Percentiles rank a stretch among this genome's conserved stretches.
Conservation (phyloP, 345 rosid species). For the Hibiscus mutabilis region DNA sequence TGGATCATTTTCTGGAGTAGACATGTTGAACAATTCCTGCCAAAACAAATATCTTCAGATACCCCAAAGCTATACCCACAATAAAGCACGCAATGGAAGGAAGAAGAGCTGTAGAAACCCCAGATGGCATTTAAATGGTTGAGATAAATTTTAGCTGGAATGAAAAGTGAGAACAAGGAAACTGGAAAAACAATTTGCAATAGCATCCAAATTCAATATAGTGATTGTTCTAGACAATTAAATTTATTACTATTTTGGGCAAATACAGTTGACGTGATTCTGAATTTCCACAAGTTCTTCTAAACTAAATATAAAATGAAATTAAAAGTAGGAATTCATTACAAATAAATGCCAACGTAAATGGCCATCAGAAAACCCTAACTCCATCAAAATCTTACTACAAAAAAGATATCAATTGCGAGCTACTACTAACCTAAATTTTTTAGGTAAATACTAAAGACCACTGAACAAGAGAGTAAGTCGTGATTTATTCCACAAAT, state of each 20-base stretch:
- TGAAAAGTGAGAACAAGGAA: not conserved
- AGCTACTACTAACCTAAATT: not conserved
- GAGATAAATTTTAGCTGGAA: not conserved
- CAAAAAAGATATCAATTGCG: not conserved
- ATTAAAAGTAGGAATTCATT: not conserved
- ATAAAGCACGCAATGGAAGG: not conserved
- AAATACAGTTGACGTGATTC: not conserved
- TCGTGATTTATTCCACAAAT: not conserved
- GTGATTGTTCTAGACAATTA: not conserved
- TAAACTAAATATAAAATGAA: not conserved
- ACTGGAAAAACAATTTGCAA: not conserved
- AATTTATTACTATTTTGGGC: not conserved
- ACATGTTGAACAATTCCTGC: slow-evolving; percentile 31
- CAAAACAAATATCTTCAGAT: slow-evolving; percentile 1
- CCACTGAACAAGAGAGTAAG: not conserved
- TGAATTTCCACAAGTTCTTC: not conserved
- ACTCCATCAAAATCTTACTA: not conserved
- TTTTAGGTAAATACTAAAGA: not conserved
- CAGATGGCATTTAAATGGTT: not conserved
- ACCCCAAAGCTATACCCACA: not conserved
- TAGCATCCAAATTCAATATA: not conserved
- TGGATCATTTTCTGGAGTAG: slow-evolving; percentile 35
- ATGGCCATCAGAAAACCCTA: not conserved
- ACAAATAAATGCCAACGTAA: not conserved
- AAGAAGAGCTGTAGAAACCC: not conserved